phyloP scores from a whole-genome alignment of 2,329 filamentous ascomycete genomes.

The Paraconiothyrium sp. region DNA sequence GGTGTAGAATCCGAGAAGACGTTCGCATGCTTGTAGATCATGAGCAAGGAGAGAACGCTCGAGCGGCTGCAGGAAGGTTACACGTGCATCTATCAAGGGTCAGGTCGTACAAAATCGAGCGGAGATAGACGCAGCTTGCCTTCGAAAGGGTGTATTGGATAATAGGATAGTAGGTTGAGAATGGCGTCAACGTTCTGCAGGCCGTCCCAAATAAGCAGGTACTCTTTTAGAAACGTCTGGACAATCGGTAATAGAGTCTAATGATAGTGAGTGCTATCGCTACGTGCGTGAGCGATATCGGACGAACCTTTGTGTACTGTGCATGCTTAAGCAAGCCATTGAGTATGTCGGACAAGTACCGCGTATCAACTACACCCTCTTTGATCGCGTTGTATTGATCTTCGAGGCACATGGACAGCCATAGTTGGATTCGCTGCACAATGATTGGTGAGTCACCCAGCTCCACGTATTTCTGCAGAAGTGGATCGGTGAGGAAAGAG shows the following conservation, averaged over 20 bases:
- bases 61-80: slow-evolving; percentile 48
- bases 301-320: slow-evolving; percentile 46
- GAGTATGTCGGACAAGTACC: slow-evolving; percentile 43
- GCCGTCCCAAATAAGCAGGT: slow-evolving; percentile 51
- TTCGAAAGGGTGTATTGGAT: slow-evolving; percentile 62
- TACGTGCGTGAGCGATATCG: background rate
- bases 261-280: slow-evolving; percentile 17
- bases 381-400: slow-evolving; percentile 42
- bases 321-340: slow-evolving; percentile 44
- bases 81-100: slow-evolving; percentile 43
- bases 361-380: slow-evolving; percentile 25
- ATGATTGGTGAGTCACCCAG: slow-evolving; percentile 52
- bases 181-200: slow-evolving; percentile 50
- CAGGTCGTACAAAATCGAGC: slow-evolving; percentile 12
- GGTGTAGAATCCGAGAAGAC: slow-evolving; percentile 74
- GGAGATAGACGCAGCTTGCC: slow-evolving; percentile 55
- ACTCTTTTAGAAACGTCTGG: slow-evolving; percentile 45
- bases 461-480: slow-evolving; percentile 79
- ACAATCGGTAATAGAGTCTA: slow-evolving; percentile 45
- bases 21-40: slow-evolving; percentile 61
- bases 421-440: slow-evolving; percentile 46
- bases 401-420: slow-evolving; percentile 50
- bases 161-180: slow-evolving; percentile 60
- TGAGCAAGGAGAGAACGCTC: slow-evolving; percentile 54
- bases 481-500: slow-evolving; percentile 76